Evolutionary conservation across 495 filamentous ascomycete species (phyloP), one percentile per base, ranked within the genome.

Genomic region (Lasiosphaeria ovina): DNA sequence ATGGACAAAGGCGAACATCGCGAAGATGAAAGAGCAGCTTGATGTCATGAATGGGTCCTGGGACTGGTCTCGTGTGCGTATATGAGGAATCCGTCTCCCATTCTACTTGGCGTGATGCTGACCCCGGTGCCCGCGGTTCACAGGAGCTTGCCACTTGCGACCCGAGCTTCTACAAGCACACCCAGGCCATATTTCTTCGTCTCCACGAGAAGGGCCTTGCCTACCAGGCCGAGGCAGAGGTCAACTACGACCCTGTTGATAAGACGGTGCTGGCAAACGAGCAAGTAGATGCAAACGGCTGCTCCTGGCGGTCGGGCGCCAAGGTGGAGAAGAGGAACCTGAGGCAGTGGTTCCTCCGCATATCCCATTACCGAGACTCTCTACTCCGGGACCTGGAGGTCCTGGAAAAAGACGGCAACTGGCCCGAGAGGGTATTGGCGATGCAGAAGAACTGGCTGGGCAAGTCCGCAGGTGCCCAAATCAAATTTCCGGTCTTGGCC

Each of bases 401-500:
- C 1, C 76, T 96, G 7, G 74, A 81, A 8, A 75, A 80, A 50
- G 74, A 80, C n/a, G 82, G 80, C 3, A 75, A 75, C 9, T 96
- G 92, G 92, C 92, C 91, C 0, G 89, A 94, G 50, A 80, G 87
- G 55, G 92, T 96, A 6, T 63, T 90, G 57, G 75, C 88, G 3
- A 91, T 93, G 89, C 92, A 96, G 69, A 84, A 81, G 65, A 92
- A 96, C 69, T 96, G 92, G 92, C 81, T 96, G 31, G 92, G 92
- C 16, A 89, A 85, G 64, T 92, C 89, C 0, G 73, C 76, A 6
- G 92, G 91, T 10, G 87, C 87, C 3, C 85, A 83, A 55, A 78
- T 95, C 63, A 84, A 81, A 60, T 96, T 96, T 59, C 80, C 81
- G 3, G 67, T 90, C 4, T 65, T 74, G 54, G 68, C 74, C 12